These are phyloP conservation scores for Eucalyptus melliodora DNA, from an alignment of 345 rosid genomes.

Conservation along the genomic window DNA sequence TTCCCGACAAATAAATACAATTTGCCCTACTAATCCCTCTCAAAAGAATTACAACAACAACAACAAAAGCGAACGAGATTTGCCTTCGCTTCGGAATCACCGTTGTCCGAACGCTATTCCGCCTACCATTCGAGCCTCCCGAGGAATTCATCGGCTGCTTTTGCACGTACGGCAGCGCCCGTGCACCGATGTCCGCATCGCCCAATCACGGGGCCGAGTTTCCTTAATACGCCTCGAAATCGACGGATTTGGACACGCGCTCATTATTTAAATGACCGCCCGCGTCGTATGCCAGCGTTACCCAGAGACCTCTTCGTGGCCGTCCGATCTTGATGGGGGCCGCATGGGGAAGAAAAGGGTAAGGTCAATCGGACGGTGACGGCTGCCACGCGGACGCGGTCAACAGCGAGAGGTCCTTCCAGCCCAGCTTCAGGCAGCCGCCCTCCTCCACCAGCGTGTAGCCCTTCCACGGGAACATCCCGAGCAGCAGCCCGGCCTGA, in stretches of 20 bases:
- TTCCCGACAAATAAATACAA: background rate
- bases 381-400: constrained; percentile 95
- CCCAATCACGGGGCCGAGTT: background rate
- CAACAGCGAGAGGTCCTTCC: constrained; percentile 91
- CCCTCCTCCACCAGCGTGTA: constrained; percentile 73
- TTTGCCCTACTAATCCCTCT: background rate
- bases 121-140: background rate
- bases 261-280: background rate
- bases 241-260: background rate
- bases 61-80: background rate
- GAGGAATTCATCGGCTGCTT: background rate
- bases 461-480: constrained; percentile 95
- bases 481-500: constrained; percentile 74
- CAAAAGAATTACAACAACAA: background rate
- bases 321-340: background rate
- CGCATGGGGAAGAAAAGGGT: background rate
- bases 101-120: background rate
- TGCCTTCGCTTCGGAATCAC: background rate
- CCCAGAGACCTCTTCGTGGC: background rate
- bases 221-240: background rate
- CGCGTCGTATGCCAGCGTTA: background rate
- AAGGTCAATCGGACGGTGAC: constrained; percentile 42
- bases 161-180: background rate
- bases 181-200: background rate
- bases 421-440: constrained; percentile 76